Evolutionary conservation across 306 rosid genomes (phyloP), one percentile per base, ranked within the genome.

Genomic region (Casuarina equisetifolia): DNA sequence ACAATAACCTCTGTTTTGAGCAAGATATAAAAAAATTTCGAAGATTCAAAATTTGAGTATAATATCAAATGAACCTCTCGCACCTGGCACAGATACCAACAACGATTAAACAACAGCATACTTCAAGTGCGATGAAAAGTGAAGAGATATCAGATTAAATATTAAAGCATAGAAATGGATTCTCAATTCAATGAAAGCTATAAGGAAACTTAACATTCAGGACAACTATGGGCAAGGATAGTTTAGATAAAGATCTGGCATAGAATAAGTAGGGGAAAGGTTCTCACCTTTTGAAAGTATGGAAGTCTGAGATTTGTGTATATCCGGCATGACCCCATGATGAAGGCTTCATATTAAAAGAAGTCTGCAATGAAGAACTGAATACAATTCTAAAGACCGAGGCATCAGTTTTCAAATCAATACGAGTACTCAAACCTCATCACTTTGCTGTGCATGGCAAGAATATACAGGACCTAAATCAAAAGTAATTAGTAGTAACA

Each of bases 311-410:
- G 2, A 62, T 36, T 11, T 36, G 68, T 36, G n/a, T 12, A 62
- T 6, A 9, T 40, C 71, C 71, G 42, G 51, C 50, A 67, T 42
- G 71, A 67, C 50, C 71, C 42, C 49, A 67, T 67, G 71, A 42
- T 67, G 50, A 67, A 42, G 8, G 16, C 5, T 42, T 66, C 48
- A 39, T 40, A 48, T 40, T 67, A 42, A 67, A 25, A 67, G 36
- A 43, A 7, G 50, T 67, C 50, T 17, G 71, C 71, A 40, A 42
- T 17, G 6, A 17, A n/a, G 9, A 4, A 67, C 71, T 67, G 48
- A 42, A 67, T 42, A 67, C 71, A 67, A 42, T 40, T 67, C 71
- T 43, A 42, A 40, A 1, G 50, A 67, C 42, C 42, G 9, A 62
- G 50, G 51, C 6, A n/a, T 42, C 36, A n/a, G 9, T 67, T 16